Evolutionary conservation across 2,329 filamentous ascomycete species (phyloP), one percentile per base, ranked within the genome.

Genomic region (Myriosclerotinia duriaeana): DNA sequence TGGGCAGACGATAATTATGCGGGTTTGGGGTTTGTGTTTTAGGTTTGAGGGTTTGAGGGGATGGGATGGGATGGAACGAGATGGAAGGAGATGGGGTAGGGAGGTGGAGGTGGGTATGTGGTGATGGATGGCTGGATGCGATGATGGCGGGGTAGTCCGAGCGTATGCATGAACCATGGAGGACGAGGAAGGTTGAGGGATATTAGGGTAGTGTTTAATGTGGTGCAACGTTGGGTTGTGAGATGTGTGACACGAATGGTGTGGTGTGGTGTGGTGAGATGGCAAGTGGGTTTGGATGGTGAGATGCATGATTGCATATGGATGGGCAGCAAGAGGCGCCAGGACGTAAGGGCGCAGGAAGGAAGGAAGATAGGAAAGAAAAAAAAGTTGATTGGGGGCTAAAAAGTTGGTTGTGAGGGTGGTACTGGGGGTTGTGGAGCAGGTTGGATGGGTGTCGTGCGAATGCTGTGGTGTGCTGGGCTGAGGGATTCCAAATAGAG

Each of bases 171-270:
- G 26, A 42, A 44, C 36, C 17, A 40, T 48, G 42, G 11, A 40
- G 20, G 46, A 6, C n/a, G 46, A 34, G 46, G 38, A 17, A 26
- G 22, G 40, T 58, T 26, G n/a, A 50, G 46, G 34, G n/a, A 17
- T 14, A 22, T 20, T 42, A 42, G 38, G n/a, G n/a, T 8, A 2
- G 40, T 52, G 44, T n/a, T 17, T 4, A 1, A 26, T 52, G 44
- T n/a, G 5, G 59, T 62, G 59, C 5, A 53, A 53, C 59, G 34
- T 62, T 26, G 34, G n/a, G 48, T 40, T 20, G 46, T 53, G 59
- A n/a, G 38, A 62, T 62, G 59, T 56, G 53, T 52, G n/a, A 14
- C 20, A 42, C 46, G 38, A n/a, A 9, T 40, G 15, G 9, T 53
- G 20, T 40, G 20, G 9, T 53, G 20, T 40, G 20, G 5, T 34